Evolutionary conservation across 163 green algal species (phyloP).

Genomic region (Volvox carteri): DNA sequence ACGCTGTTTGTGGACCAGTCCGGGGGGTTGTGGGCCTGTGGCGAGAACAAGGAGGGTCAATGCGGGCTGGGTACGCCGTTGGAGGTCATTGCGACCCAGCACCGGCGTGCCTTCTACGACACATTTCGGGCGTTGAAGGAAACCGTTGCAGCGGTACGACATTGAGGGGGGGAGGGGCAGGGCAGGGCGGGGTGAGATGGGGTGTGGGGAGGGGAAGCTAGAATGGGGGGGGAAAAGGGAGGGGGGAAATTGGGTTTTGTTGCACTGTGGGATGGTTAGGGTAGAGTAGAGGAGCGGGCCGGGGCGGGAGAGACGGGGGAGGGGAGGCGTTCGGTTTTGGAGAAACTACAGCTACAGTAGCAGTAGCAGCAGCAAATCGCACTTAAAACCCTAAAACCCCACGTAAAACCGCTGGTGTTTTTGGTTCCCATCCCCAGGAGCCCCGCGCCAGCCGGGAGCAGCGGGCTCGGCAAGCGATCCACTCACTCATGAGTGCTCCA

Average conservation of each 20-base stretch:
- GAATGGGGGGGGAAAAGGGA: background rate
- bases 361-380: too few relatives aligned
- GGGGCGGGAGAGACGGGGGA: too few relatives aligned
- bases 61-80: conserved; percentile 74
- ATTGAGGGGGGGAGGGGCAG: background rate
- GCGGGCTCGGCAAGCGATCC: conserved; percentile 7
- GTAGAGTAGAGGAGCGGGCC: background rate
- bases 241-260: too few relatives aligned
- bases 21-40: conserved; percentile 70
- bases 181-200: background rate
- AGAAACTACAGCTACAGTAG: too few relatives aligned
- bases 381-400: too few relatives aligned
- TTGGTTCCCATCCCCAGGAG: background rate
- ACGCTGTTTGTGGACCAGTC: conserved; percentile 75
- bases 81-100: conserved; percentile 71
- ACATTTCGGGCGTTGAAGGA: conserved; percentile 23
- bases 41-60: conserved; percentile 78
- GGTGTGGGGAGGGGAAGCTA: background rate
- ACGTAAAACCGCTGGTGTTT: too few relatives aligned
- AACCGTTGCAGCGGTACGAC: background rate
- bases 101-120: conserved; percentile 68
- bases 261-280: too few relatives aligned
- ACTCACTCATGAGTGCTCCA: conserved; percentile 12
- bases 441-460: conserved; percentile 22
- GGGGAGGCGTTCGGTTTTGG: background rate